Conservation (phyloP, 768 basidiomycete species). For the Xanthoconium purpureum region DNA sequence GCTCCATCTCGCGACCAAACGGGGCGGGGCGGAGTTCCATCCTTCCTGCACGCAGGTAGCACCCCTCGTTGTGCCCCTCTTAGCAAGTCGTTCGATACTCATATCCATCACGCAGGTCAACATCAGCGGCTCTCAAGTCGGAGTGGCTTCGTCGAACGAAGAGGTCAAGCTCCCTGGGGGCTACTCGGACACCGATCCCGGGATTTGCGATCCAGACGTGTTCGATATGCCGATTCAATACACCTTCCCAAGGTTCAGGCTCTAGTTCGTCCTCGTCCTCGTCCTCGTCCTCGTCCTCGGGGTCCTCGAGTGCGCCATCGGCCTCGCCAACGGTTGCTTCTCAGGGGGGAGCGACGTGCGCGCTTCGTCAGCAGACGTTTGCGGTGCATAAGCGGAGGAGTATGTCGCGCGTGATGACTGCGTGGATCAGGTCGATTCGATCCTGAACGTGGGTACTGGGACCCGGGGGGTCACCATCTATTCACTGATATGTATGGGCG, state of each 20-base stretch:
- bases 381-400: constrained; percentile 16
- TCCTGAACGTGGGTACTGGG: no score
- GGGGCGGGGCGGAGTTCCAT: constrained; percentile 80
- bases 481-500: no score
- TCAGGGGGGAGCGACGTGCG: constrained; percentile 13
- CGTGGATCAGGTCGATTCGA: no score
- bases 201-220: constrained; percentile 38
- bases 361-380: constrained; percentile 22
- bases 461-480: no score
- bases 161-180: constrained; percentile 71
- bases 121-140: constrained; percentile 53
- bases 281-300: neutral
- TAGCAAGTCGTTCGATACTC: no score
- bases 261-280: neutral
- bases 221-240: no score
- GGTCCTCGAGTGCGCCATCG: constrained; percentile 3
- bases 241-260: neutral
- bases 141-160: constrained; percentile 42
- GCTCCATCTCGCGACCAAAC: constrained; percentile 57
- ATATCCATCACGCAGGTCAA: constrained; percentile 45
- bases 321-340: constrained; percentile 6
- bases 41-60: constrained; percentile 57
- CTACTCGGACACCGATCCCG: constrained; percentile 67
- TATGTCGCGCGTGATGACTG: no score
- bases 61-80: no score